phyloP scores from a whole-genome alignment of 164 flowering plant genomes.

The Vitis labrusca region DNA sequence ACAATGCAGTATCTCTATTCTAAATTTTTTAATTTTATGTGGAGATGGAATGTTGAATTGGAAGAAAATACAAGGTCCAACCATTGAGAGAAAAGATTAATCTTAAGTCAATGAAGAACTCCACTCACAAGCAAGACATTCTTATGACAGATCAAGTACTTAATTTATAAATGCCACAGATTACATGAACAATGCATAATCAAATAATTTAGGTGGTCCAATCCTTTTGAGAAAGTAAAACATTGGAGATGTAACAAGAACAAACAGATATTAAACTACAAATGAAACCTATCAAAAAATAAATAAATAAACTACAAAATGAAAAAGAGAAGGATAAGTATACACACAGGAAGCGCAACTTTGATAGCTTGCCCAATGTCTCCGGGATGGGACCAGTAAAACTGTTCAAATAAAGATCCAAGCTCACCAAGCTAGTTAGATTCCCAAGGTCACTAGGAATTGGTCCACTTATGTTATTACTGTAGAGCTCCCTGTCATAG shows the following conservation, averaged over 20 bases:
- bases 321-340: background rate
- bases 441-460: constrained; percentile 91
- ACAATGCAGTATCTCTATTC: too few relatives aligned
- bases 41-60: too few relatives aligned
- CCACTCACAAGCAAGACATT: too few relatives aligned
- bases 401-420: constrained; percentile 91
- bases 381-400: constrained; percentile 82
- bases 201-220: too few relatives aligned
- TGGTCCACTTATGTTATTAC: constrained; percentile 79
- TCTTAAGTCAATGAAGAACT: too few relatives aligned
- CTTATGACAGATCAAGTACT: too few relatives aligned
- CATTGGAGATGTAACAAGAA: background rate
- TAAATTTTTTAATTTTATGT: too few relatives aligned
- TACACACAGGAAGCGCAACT: constrained; percentile 84
- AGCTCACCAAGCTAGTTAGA: constrained; percentile 86
- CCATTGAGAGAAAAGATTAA: too few relatives aligned
- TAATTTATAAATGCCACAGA: too few relatives aligned
- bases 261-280: background rate
- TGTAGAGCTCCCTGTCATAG: constrained; percentile 80
- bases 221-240: background rate
- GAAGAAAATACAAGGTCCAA: too few relatives aligned
- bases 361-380: constrained; percentile 73
- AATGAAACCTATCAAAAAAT: too few relatives aligned
- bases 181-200: too few relatives aligned
- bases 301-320: background rate